phyloP scores from a whole-genome alignment of 2,329 filamentous ascomycete species.

The Clarireedia paspali region DNA sequence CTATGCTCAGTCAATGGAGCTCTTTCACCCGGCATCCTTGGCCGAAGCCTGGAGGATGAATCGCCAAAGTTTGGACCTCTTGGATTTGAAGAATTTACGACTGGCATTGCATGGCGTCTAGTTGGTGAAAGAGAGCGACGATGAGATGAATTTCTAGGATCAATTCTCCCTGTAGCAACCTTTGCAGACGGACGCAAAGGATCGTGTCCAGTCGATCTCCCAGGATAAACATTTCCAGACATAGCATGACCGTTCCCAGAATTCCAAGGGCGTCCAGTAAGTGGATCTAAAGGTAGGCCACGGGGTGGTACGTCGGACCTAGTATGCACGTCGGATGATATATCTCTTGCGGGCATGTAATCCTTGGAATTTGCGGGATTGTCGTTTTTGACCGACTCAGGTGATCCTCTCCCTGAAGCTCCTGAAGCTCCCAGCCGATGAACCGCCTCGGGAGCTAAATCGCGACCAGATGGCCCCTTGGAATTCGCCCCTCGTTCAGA shows the following conservation, averaged over 20 bases:
- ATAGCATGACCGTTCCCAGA: background rate
- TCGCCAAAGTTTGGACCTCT: background rate
- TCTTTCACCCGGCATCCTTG: background rate
- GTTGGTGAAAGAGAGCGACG: background rate
- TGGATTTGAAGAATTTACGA: background rate
- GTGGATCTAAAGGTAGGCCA: background rate
- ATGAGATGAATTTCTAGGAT: background rate
- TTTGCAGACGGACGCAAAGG: background rate
- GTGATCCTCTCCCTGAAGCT: no score
- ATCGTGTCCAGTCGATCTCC: background rate
- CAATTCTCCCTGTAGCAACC: background rate
- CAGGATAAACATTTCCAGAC: background rate
- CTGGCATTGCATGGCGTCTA: background rate
- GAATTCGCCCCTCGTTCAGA: no score
- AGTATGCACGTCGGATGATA: no score
- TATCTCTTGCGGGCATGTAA: no score
- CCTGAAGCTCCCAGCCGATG: no score
- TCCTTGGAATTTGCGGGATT: no score
- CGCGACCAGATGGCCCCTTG: no score
- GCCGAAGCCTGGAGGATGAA: background rate
- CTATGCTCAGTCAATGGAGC: background rate
- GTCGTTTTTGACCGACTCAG: no score
- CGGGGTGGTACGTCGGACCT: no score
- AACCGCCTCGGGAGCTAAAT: no score
- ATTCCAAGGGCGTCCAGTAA: background rate